Conservation (phyloP, 768 basidiomycete species). For the Glaciozyma martinii region DNA sequence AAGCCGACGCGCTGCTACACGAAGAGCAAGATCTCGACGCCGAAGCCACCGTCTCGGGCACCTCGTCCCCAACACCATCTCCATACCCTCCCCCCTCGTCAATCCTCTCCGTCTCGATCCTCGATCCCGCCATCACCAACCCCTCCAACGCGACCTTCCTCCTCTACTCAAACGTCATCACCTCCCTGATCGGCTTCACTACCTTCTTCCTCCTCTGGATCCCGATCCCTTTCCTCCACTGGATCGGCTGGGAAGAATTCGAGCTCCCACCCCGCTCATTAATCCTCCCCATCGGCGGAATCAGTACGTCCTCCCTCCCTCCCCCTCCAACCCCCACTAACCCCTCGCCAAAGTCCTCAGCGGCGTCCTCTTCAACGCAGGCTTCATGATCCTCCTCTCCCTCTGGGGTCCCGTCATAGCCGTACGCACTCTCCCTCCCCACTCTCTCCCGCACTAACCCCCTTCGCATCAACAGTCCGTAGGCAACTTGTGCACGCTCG, state of each 20-base stretch:
- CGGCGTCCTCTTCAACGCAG: slow-evolving; percentile 52
- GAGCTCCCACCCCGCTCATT: slow-evolving; percentile 50
- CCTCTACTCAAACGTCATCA: slow-evolving; percentile 72
- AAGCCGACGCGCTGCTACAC: slow-evolving; percentile 12
- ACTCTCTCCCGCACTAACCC: too few species aligned
- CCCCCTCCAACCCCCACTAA: too few species aligned
- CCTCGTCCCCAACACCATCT: not conserved
- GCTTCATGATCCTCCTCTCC: slow-evolving; percentile 29
- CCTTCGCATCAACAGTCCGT: too few species aligned
- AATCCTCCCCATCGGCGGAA: slow-evolving; percentile 53
- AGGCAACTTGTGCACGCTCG: too few species aligned
- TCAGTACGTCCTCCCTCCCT: slow-evolving; percentile 38
- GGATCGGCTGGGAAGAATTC: slow-evolving; percentile 57
- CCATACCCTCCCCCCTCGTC: not conserved
- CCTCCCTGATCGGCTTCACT: slow-evolving; percentile 65
- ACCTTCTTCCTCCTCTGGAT: slow-evolving; percentile 71
- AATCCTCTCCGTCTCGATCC: not conserved
- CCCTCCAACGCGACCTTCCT: slow-evolving; percentile 66
- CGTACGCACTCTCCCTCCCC: slow-evolving; percentile 8
- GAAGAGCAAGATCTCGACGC: slow-evolving; percentile 1
- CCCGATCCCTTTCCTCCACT: slow-evolving; percentile 65
- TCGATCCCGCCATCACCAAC: slow-evolving; percentile 21
- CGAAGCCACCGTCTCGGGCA: slow-evolving; percentile 1
- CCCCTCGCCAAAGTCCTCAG: slow-evolving; percentile 40
- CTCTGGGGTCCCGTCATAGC: slow-evolving; percentile 29